Conservation (phyloP, 495 filamentous ascomycete species). For the Penicillium cinerascens region DNA sequence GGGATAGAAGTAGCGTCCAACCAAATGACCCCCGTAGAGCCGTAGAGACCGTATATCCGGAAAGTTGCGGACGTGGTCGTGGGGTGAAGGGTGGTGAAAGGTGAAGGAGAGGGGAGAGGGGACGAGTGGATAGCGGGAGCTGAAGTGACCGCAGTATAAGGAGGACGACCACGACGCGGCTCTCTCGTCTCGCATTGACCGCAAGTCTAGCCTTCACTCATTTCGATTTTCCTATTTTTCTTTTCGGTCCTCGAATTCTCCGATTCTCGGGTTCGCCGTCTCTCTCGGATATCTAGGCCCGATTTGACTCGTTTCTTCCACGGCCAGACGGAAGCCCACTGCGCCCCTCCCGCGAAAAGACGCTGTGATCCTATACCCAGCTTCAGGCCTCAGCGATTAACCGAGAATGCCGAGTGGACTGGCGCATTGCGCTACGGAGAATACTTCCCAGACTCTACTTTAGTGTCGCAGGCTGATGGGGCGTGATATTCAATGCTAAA, state of each 20-base stretch:
- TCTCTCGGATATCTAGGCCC: too few species aligned
- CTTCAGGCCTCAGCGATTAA: neutral
- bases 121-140: constrained; percentile 22
- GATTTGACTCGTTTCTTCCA: neutral
- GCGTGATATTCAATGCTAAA: neutral
- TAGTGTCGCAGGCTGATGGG: neutral
- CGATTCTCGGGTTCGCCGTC: too few species aligned
- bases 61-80: neutral
- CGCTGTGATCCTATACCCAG: neutral
- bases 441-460: neutral
- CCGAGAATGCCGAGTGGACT: constrained; percentile 13
- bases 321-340: neutral
- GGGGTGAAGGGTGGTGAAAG: constrained; percentile 11
- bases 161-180: neutral
- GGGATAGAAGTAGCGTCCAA: neutral
- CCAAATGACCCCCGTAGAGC: neutral
- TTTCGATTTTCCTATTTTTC: neutral
- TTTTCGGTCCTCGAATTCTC: too few species aligned
- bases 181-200: constrained; percentile 4
- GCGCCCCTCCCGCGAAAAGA: neutral
- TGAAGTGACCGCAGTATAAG: constrained; percentile 12
- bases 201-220: neutral
- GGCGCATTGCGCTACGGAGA: neutral
- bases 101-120: constrained; percentile 11
- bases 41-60: too few species aligned